These are phyloP conservation scores for Alternaria consortialis DNA, from an alignment of 2,329 filamentous ascomycete species.

Conservation along the genomic window DNA sequence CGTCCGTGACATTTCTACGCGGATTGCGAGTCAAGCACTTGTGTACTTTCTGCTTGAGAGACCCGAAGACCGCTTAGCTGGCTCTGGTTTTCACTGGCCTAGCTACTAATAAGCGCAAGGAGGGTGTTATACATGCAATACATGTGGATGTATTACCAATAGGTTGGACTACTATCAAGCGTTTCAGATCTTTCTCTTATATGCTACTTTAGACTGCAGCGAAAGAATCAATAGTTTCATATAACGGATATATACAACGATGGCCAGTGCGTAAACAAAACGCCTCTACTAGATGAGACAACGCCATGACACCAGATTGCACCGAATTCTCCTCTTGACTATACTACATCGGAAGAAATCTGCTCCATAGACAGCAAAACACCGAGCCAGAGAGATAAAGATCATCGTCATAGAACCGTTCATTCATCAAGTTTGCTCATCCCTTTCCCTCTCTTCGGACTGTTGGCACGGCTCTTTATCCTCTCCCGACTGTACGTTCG, in stretches of 20 bases:
- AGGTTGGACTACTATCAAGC: no score
- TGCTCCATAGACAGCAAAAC: not conserved
- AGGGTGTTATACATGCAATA: no score
- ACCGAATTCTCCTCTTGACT: not conserved
- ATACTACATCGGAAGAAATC: not conserved
- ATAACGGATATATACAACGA: not conserved
- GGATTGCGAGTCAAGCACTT: no score
- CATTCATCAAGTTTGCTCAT: constrained; percentile 33
- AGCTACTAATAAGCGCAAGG: no score
- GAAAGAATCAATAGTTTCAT: not conserved
- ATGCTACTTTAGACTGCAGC: not conserved
- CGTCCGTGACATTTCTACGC: no score
- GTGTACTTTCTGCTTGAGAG: no score
- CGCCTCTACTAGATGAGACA: not conserved
- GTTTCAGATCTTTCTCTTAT: no score
- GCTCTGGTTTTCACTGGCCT: no score
- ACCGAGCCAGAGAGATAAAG: not conserved
- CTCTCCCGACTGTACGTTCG: constrained; percentile 88
- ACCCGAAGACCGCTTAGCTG: no score
- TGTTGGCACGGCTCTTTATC: constrained; percentile 63
- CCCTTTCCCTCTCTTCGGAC: constrained; percentile 56
- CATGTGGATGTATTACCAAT: no score
- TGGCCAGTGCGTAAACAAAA: not conserved
- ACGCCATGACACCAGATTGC: not conserved
- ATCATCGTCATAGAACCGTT: not conserved